Conservation (phyloP, 495 filamentous ascomycete species). For the Penicillium malachiteum region DNA sequence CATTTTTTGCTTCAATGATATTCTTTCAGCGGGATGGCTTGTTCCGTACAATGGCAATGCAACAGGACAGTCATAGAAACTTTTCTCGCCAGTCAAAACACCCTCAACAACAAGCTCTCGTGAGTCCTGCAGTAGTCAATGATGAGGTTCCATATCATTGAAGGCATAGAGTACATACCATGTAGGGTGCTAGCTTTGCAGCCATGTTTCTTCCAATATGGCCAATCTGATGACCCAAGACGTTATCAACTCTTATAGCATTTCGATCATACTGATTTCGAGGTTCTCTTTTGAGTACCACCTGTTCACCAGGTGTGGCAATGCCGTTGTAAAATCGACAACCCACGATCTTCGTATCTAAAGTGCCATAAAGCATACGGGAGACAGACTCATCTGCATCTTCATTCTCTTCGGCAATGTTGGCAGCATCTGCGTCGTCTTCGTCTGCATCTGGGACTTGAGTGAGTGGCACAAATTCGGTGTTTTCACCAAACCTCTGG, state of each 20-base stretch:
- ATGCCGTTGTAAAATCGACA: slow-evolving; percentile 73
- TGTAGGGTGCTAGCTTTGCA: slow-evolving; percentile 68
- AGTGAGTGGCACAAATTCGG: slow-evolving; percentile 37
- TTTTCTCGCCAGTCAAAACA: slow-evolving; percentile 60
- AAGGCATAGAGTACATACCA: slow-evolving; percentile 43
- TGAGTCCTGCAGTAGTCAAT: slow-evolving; percentile 43
- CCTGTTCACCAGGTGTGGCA: slow-evolving; percentile 69
- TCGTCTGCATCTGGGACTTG: slow-evolving; percentile 33
- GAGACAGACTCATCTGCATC: slow-evolving; percentile 43
- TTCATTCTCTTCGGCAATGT: slow-evolving; percentile 35
- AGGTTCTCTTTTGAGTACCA: slow-evolving; percentile 67
- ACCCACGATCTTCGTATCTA: slow-evolving; percentile 73
- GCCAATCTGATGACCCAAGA: slow-evolving; percentile 75
- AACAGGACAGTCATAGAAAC: slow-evolving; percentile 68
- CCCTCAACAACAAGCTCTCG: slow-evolving; percentile 62
- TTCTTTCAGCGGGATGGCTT: slow-evolving; percentile 47
- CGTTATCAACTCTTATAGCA: slow-evolving; percentile 78
- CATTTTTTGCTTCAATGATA: slow-evolving; percentile 58
- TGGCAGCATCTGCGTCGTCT: slow-evolving; percentile 37
- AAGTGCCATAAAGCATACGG: slow-evolving; percentile 51
- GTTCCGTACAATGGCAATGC: slow-evolving; percentile 66
- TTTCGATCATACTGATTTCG: slow-evolving; percentile 72
- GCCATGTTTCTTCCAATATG: slow-evolving; percentile 69
- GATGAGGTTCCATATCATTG: neutral
- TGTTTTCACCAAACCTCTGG: slow-evolving; percentile 35